These are phyloP conservation scores for Metschnikowia similis DNA, from an alignment of 805 yeast species.

Conservation along the genomic window DNA sequence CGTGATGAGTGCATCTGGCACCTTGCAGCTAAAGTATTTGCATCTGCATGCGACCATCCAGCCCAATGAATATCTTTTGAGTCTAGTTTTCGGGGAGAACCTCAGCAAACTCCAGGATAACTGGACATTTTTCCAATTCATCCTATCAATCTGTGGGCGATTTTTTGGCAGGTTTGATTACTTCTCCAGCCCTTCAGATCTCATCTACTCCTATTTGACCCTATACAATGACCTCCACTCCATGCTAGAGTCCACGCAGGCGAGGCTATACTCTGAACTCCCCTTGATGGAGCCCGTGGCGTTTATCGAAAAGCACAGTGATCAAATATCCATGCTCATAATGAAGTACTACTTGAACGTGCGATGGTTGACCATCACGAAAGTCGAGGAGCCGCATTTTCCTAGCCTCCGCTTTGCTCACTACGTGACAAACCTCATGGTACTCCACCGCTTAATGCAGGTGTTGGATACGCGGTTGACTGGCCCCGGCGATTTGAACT, in stretches of 20 bases:
- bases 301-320: conserved; percentile 6
- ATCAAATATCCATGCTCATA: conserved; percentile 7
- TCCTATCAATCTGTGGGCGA: conserved; percentile 3
- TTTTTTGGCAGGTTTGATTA: conserved; percentile 12
- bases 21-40: conserved; percentile 6
- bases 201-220: conserved; percentile 11
- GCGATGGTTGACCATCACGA: conserved; percentile 13
- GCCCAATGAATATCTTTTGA: conserved; percentile 10
- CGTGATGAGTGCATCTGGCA: conserved; percentile 6
- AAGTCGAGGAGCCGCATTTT: conserved; percentile 13
- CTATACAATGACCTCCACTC: conserved; percentile 11
- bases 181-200: conserved; percentile 6
- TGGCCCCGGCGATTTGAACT: neutral
- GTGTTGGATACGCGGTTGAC: conserved; percentile 8
- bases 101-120: neutral
- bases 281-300: conserved; percentile 5
- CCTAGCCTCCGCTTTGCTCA: conserved; percentile 17
- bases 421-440: conserved; percentile 11
- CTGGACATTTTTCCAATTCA: conserved; percentile 5
- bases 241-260: conserved; percentile 6
- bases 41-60: conserved; percentile 7
- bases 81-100: conserved; percentile 3
- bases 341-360: conserved; percentile 9
- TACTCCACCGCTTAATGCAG: conserved; percentile 13
- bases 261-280: conserved; percentile 7